Evolutionary conservation across 2,329 filamentous ascomycete species (phyloP), one percentile per base, ranked within the genome.

Genomic region (Diplodia sapinea): DNA sequence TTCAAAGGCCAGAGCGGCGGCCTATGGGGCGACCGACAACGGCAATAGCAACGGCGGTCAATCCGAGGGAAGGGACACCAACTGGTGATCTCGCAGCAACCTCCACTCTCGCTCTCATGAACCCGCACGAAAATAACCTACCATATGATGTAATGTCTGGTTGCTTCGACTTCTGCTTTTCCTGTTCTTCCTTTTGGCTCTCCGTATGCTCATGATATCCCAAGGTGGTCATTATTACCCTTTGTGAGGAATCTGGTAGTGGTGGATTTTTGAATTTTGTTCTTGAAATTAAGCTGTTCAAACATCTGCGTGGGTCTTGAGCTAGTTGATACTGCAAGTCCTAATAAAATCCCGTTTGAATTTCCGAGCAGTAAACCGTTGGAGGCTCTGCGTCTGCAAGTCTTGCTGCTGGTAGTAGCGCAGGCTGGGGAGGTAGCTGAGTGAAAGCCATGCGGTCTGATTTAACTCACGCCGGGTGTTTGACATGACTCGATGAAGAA

Each of bases 1-100:
- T 26, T 79, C 81, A 51, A 70, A 69, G 54, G 55, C 62, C 11
- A 63, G 66, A 11, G 49, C 68, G 20, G 66, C 61, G 17, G 17
- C 47, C 1, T 70, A 71, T 59, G 71, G 71, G 3, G 54, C 70
- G 13, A 68, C 68, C 9, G 65, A 68, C n/a, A 65, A 63, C 4
- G 63, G 43, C 5, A 3, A 50, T 15, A 47, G 26, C 31, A 43
- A 56, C 12, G 56, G 31, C 36, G 31, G 43, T 17, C 33, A 56
- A 26, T 17, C 31, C 6, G 66, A 29, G 43, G 54, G 54, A 13
- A 66, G 67, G 47, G 67, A 68, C 50, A 68, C 67, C 15, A 55
- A 68, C 31, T 66, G 67, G 67, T 68, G 29, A 61, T 51, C 9
- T 11, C 2, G 36, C 11, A 8, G 20, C 26, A 26, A 20, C 23